Evolutionary conservation across 2,329 filamentous ascomycete species (phyloP).

Genomic region (Scytalidium sp.): DNA sequence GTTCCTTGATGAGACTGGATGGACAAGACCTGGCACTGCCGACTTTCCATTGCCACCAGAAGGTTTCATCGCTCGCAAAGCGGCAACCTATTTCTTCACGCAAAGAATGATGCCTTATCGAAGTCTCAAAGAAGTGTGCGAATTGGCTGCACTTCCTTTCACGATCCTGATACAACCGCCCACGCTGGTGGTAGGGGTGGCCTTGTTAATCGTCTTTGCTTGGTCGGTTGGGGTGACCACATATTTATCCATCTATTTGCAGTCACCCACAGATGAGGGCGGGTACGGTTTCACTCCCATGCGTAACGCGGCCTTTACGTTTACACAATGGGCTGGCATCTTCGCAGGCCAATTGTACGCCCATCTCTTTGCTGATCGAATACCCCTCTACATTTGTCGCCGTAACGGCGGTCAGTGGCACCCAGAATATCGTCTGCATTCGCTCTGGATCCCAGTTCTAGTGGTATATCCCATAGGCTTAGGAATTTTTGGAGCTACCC

Average conservation of each 20-base stretch:
- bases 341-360: conserved; percentile 5
- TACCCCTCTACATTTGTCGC: conserved; percentile 15
- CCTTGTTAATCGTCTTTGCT: neutral
- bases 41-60: neutral
- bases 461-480: neutral
- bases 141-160: neutral
- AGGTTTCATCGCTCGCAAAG: conserved; percentile 1
- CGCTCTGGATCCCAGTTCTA: neutral
- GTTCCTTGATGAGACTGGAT: conserved; percentile 5
- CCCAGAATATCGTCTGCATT: neutral
- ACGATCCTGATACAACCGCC: conserved; percentile 2
- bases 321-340: conserved; percentile 8
- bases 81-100: neutral
- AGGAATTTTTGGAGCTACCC: neutral
- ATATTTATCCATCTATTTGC: conserved; percentile 33
- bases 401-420: neutral
- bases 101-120: neutral
- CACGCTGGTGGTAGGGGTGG: conserved; percentile 1
- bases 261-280: conserved; percentile 30
- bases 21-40: neutral
- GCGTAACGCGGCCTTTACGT: conserved; percentile 30
- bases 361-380: conserved; percentile 12
- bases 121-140: neutral
- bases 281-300: conserved; percentile 40
- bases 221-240: no score